Evolutionary conservation across 345 rosid genomes (phyloP).

Genomic region (Eucalyptus curtisii): DNA sequence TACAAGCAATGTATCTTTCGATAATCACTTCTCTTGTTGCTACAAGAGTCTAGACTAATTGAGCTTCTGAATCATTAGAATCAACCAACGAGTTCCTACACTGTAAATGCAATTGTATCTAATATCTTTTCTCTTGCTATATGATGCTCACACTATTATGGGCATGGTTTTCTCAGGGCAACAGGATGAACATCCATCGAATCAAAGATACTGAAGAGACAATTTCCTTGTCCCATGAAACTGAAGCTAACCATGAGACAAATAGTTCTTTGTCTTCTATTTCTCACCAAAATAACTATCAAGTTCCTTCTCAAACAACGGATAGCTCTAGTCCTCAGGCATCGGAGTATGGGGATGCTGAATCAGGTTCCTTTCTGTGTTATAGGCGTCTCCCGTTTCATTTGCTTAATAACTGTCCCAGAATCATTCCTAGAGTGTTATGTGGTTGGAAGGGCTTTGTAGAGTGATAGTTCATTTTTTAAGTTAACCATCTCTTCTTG

Average conservation of each 20-base stretch:
- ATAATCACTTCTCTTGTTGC: neutral
- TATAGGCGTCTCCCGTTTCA: neutral
- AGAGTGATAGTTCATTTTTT: neutral
- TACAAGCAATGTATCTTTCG: neutral
- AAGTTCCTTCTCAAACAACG: constrained; percentile 37
- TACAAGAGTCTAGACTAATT: neutral
- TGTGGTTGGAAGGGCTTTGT: neutral
- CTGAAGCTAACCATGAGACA: constrained; percentile 29
- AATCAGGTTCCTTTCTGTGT: constrained; percentile 45
- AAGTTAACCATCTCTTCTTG: neutral
- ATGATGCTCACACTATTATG: neutral
- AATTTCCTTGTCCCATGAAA: constrained; percentile 28
- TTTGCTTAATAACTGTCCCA: neutral
- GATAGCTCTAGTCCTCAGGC: constrained; percentile 59
- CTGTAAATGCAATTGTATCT: neutral
- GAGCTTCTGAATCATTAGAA: neutral
- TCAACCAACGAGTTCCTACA: neutral
- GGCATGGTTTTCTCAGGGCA: constrained; percentile 34
- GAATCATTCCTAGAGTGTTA: neutral
- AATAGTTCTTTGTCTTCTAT: constrained; percentile 48
- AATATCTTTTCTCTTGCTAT: neutral
- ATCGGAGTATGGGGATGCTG: constrained; percentile 73
- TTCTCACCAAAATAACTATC: constrained; percentile 26
- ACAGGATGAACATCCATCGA: constrained; percentile 39
- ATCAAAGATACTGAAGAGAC: constrained; percentile 35